A percentile compares a stretch with the other conserved stretches of the same genome.
These are phyloP conservation scores for Fennellomyces sp. DNA, from an alignment of 371 early-diverging fungal genomes.

Conservation along the genomic window DNA sequence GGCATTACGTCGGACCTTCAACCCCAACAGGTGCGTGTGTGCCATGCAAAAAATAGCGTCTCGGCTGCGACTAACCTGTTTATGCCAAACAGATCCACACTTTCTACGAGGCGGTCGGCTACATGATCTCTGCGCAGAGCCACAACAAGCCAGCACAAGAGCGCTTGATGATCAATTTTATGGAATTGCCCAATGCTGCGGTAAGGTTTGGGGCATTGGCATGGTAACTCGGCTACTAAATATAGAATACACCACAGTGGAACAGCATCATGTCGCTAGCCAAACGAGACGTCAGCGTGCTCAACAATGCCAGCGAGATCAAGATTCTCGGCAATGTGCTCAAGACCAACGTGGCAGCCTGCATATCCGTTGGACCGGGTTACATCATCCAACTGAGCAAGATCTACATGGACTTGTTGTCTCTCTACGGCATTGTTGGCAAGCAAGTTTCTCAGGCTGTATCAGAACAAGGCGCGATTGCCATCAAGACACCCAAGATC, in stretches of 20 bases:
- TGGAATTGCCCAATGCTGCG: constrained; percentile 87
- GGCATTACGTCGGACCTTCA: constrained; percentile 86
- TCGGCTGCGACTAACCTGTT: background rate
- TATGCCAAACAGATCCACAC: constrained; percentile 73
- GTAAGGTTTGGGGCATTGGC: constrained; percentile 39
- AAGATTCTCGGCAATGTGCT: constrained; percentile 92
- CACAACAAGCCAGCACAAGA: constrained; percentile 68
- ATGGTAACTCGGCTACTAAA: background rate
- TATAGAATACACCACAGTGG: constrained; percentile 63
- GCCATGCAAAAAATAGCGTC: background rate
- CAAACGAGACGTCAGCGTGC: constrained; percentile 66
- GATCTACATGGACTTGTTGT: constrained; percentile 89
- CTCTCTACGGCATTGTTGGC: constrained; percentile 87
- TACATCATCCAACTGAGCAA: constrained; percentile 85
- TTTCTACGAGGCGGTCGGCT: constrained; percentile 96
- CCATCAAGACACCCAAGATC: constrained; percentile 90
- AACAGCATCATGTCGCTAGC: constrained; percentile 77
- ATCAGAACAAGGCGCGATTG: constrained; percentile 74
- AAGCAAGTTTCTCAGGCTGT: constrained; percentile 82
- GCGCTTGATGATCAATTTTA: constrained; percentile 79
- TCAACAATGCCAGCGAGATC: constrained; percentile 81
- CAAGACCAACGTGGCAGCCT: constrained; percentile 93
- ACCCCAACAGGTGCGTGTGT: constrained; percentile 77
- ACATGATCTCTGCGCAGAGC: constrained; percentile 92
- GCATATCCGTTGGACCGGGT: constrained; percentile 85